Percentiles rank a stretch among this genome's conserved stretches.
Evolutionary conservation across 2,329 filamentous ascomycete species (phyloP).

Genomic region (Monilinia laxa): DNA sequence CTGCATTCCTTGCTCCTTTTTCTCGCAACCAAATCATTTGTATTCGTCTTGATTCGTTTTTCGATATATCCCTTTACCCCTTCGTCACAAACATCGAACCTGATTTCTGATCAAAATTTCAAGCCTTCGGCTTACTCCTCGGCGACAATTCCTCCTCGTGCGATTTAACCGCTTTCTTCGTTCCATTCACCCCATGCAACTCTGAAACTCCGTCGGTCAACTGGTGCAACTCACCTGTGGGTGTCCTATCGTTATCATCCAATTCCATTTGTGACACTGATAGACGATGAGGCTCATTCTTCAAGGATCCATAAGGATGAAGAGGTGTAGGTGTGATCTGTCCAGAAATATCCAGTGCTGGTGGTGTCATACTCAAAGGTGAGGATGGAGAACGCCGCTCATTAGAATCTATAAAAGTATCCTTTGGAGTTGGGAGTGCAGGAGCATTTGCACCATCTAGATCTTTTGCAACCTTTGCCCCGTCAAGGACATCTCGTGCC

Average conservation of each 20-base stretch:
- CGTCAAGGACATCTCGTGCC: constrained; percentile 30
- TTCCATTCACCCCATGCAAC: neutral
- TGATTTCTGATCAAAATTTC: neutral
- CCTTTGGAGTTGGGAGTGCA: neutral
- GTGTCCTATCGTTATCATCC: neutral
- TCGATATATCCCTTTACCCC: neutral
- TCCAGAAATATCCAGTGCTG: neutral
- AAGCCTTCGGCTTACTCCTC: constrained; percentile 9
- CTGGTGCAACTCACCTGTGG: neutral
- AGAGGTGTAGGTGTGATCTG: neutral
- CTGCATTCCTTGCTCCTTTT: neutral
- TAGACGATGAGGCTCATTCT: neutral
- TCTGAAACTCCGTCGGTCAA: neutral
- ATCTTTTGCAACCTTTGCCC: neutral
- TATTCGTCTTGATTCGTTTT: neutral
- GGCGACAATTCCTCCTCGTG: constrained; percentile 7
- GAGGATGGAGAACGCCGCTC: neutral
- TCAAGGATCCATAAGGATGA: neutral
- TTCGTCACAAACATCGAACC: neutral
- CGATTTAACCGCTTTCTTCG: too few relatives aligned
- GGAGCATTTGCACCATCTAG: neutral
- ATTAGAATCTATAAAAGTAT: constrained; percentile 1
- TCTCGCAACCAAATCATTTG: neutral
- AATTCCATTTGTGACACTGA: neutral
- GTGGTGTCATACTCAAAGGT: neutral